A percentile compares a stretch with the other conserved stretches of the same genome.
Conservation (phyloP, 805 yeast genomes). For the Ogataea nonfermentans region DNA sequence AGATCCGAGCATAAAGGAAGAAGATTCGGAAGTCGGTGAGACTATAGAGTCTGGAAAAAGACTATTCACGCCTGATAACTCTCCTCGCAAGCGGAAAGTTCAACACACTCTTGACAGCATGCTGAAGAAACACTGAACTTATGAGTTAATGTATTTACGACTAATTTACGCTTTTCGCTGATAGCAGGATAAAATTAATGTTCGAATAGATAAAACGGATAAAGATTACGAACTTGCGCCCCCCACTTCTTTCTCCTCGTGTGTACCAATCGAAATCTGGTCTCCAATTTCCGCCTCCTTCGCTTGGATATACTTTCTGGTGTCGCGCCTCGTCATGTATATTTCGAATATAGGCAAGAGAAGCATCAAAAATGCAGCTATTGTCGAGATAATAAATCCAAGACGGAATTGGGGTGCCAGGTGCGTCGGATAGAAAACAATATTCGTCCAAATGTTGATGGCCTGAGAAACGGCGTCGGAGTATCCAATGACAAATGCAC, state of each 20-base stretch:
- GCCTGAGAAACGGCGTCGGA: conserved; percentile 40
- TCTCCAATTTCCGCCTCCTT: conserved; percentile 12
- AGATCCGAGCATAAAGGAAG: no score
- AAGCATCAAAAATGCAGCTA: conserved; percentile 38
- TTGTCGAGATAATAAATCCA: conserved; percentile 38
- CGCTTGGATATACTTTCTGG: conserved; percentile 15
- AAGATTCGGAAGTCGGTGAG: no score
- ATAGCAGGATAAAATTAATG: not conserved
- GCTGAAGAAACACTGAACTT: no score
- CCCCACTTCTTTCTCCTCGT: conserved; percentile 4
- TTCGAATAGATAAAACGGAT: no score
- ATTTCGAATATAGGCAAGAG: conserved; percentile 33
- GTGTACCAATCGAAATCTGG: not conserved
- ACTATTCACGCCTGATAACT: no score
- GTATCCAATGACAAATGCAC: conserved; percentile 56
- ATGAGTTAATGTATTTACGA: no score
- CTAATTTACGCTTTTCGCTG: not conserved
- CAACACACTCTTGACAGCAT: no score
- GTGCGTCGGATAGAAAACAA: conserved; percentile 41
- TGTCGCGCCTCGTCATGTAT: conserved; percentile 31
- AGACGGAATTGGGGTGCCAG: conserved; percentile 39
- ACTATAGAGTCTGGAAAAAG: no score
- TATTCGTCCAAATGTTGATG: conserved; percentile 45
- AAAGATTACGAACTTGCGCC: no score
- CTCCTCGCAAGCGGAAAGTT: no score